Evolutionary conservation across 176 grass and related monocot genomes (phyloP).

Genomic region (Typha latifolia): DNA sequence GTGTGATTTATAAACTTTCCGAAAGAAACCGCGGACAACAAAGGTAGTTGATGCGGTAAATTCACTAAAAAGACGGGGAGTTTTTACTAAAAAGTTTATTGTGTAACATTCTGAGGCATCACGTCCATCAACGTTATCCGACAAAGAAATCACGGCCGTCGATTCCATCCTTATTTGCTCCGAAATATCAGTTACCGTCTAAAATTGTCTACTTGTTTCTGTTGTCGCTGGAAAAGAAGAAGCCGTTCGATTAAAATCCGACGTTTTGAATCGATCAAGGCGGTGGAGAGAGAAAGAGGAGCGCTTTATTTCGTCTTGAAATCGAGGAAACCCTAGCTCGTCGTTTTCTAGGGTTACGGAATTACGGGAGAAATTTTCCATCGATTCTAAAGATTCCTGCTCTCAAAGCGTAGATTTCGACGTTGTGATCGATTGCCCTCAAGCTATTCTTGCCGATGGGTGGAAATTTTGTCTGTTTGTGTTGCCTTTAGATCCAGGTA

Average conservation of each 20-base stretch:
- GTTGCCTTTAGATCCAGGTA: neutral
- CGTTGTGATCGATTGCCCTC: neutral
- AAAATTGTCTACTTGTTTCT: neutral
- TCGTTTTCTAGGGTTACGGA: neutral
- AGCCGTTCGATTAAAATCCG: neutral
- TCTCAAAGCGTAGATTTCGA: neutral
- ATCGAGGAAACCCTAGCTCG: constrained; percentile 1
- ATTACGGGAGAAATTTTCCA: neutral
- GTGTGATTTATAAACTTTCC: too few relatives aligned
- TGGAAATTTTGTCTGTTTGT: neutral
- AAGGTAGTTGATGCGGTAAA: too few relatives aligned
- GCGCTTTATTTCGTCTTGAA: neutral
- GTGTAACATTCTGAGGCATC: neutral
- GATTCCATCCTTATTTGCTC: neutral
- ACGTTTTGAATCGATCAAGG: neutral
- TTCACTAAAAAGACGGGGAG: too few relatives aligned
- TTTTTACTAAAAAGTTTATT: too few relatives aligned
- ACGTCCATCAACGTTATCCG: neutral
- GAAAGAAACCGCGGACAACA: too few relatives aligned
- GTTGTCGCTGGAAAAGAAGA: neutral
- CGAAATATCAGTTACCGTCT: neutral
- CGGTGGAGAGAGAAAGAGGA: neutral
- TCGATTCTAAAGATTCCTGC: neutral
- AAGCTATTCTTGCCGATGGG: neutral
- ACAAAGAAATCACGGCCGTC: neutral